phyloP scores from a whole-genome alignment of 1,284 basidiomycete genomes.

The Hypsizygus ulmarius region DNA sequence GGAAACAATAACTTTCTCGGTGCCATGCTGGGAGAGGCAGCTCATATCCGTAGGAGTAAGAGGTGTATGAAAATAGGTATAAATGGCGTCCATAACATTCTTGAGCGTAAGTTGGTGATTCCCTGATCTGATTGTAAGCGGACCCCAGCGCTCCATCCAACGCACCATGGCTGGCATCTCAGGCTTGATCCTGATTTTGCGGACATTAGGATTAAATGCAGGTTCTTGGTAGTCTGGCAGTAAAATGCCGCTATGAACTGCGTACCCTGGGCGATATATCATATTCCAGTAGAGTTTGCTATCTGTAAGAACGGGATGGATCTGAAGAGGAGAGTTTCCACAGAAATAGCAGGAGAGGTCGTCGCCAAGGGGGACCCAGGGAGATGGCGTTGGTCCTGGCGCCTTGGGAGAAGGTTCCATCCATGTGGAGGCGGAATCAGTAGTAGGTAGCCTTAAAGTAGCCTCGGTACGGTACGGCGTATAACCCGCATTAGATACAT shows the following conservation, averaged over 20 bases:
- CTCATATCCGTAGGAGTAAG: conserved; percentile 2
- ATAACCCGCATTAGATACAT: too few species aligned
- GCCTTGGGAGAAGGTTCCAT: too few species aligned
- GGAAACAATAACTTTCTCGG: too few species aligned
- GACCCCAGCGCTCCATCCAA: conserved; percentile 1
- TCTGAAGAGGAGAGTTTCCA: not conserved
- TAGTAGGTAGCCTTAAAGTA: too few species aligned
- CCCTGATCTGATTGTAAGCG: not conserved
- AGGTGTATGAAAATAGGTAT: conserved; percentile 3
- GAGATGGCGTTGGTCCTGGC: too few species aligned
- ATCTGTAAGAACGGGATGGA: not conserved
- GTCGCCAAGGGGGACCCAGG: too few species aligned
- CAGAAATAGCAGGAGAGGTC: not conserved
- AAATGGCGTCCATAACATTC: conserved; percentile 7
- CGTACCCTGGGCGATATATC: not conserved
- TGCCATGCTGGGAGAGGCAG: not conserved
- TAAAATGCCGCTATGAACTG: not conserved
- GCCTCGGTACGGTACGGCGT: too few species aligned
- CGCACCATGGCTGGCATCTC: not conserved
- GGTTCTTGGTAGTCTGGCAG: not conserved
- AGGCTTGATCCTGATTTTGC: not conserved
- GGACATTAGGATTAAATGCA: not conserved
- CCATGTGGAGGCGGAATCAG: too few species aligned
- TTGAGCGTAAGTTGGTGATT: not conserved
- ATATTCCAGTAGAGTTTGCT: conserved; percentile 6